Base-by-base conservation (phyloP, 495 filamentous ascomycete genomes). In the Pseudomonodictys pantanalensis region DNA sequence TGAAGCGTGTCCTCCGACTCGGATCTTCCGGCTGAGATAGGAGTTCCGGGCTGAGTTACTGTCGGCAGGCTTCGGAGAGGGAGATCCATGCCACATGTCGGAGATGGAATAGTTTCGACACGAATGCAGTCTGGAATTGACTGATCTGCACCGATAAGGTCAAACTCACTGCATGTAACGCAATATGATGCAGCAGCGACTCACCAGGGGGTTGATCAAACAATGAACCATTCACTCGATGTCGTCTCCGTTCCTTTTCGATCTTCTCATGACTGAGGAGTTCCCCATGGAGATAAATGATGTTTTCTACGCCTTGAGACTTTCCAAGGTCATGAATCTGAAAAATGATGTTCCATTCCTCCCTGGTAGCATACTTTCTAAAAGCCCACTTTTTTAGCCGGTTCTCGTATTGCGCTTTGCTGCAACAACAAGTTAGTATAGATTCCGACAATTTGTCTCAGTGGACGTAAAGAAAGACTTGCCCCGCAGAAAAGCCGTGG, bases 331-430 rank as follows among this genome's bases (percentile, higher is more conserved):
- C 30, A 12, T 38, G 29, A 3, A 6, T 22, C 7, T 38, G 32
- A 7, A 11, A 25, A 20, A 52, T 52, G 8, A 20, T 24, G 1
- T 33, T 2, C 49, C 49, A 52, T 7, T 35, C 17, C 7, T 38
- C 49, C 7, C 26, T 22, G 28, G 28, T 39, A 2, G 49, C 32
- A 38, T 52, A 52, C n/a, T 52, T 52, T 8, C 49, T 28, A 20
- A 52, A 52, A 4, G 8, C 29, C 49, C 49, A 52, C 26, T 38
- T 52, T 32, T 52, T 52, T 22, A 52, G 17, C 24, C 23, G 28
- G 12, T 15, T 35, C 29, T 39, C 28, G 15, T 52, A 52, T 33
- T 52, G 49, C 6, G 49, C 49, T 39, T 38, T 52, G 49, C 49
- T 52, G 15, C 6, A 22, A 7, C 22, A n/a, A 23, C 18, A 23